A percentile compares a stretch with the other conserved stretches of the same genome.
Conservation (phyloP, 2,329 filamentous ascomycete genomes). For the Phyllosticta ampelicida region DNA sequence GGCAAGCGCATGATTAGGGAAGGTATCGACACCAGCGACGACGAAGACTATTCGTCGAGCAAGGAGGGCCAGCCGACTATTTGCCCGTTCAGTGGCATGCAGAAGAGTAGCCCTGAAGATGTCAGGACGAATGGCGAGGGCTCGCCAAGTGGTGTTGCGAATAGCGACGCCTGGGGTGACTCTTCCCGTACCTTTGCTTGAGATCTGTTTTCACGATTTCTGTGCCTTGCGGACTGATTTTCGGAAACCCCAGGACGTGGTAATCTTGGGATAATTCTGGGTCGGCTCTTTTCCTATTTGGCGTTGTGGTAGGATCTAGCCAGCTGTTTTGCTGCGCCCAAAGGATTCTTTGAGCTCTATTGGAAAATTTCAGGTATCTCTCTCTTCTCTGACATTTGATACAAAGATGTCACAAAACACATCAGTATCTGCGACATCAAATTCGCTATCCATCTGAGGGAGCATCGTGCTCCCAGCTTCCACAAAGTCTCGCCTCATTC, state of each 20-base stretch:
- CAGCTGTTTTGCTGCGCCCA: not conserved
- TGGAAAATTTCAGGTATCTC: no score
- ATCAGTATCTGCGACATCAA: no score
- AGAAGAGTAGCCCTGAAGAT: not conserved
- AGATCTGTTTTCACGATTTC: not conserved
- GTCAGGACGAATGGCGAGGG: not conserved
- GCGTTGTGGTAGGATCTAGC: not conserved
- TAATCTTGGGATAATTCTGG: not conserved
- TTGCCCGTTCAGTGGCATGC: constrained; percentile 11
- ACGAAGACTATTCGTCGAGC: constrained; percentile 12
- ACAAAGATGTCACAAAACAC: no score
- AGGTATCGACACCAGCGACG: constrained; percentile 18
- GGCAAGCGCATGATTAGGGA: constrained; percentile 20
- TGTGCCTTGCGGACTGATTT: no score
- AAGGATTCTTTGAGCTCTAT: not conserved
- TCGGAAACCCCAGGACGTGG: not conserved
- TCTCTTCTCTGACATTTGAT: no score
- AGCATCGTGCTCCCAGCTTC: no score
- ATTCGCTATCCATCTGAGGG: no score
- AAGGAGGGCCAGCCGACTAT: not conserved
- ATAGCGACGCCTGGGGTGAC: not conserved
- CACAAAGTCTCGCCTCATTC: no score
- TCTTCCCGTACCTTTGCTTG: not conserved
- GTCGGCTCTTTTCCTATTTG: not conserved
- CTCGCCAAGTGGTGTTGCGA: not conserved